Base-by-base conservation (phyloP, 192 early-diverging fungal species). In the Kappamyces sp. region DNA sequence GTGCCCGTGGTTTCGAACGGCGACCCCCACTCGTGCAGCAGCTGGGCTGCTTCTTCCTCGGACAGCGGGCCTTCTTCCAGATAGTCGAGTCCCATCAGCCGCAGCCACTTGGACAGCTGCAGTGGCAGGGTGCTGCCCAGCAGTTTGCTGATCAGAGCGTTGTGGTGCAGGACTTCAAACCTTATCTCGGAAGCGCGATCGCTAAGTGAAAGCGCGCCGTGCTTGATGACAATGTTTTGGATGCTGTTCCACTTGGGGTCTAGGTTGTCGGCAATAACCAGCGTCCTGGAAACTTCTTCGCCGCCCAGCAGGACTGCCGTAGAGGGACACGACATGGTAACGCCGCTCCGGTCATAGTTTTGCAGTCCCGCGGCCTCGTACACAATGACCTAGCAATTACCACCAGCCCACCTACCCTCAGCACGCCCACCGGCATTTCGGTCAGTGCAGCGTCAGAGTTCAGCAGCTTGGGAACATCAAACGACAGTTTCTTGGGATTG, bases 231-330 rank as follows among this genome's bases (percentile, higher is more conserved):
- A 43, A 97, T 70, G 39, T 75, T 79, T 51, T 84, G 67, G 12
- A 84, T 92, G 63, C 94, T 84, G 55, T 90, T 78, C 91, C 92
- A 99, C 47, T 83, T 71, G 49, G 96, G 94, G 65, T 91, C 80
- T 58, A 82, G 76, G 42, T 55, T 63, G 68, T 93, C 87, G 34
- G 82, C 69, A 50, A 91, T 82, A 3, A 69, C 68, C 36, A 76
- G 79, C 0, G 92, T 91, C 5, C 76, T 60, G 9, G 66, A 80
- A 2, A 87, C 79, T 54, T 79, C 77, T 10, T 84, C 80, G 52
- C 87, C 86, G 50, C 83, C 87, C 53, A 93, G 69, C 6, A 76
- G 80, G 53, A 97, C 71, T 7, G 66, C 70, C 49, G 87, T 74
- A 64, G 91, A 96, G 23, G 97, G 97, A 68, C 97, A 94, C 13